Base-by-base conservation (phyloP, 345 rosid genomes). In the Populus alba region DNA sequence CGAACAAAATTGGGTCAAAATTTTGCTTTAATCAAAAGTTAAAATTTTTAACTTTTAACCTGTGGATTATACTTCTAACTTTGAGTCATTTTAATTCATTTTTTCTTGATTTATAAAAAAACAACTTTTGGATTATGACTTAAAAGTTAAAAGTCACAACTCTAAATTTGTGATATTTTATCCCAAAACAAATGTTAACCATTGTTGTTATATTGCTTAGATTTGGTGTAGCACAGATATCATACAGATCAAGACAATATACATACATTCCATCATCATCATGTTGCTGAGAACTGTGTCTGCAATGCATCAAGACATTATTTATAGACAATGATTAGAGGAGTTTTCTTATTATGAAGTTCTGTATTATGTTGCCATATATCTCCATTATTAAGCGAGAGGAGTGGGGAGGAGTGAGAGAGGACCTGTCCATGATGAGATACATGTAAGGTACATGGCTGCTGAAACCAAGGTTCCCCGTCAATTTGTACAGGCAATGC, bases 391-490 rank as follows among this genome's bases (percentile, higher is more conserved):
- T 20, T 27, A 39, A 43, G 70, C 17, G 45, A 8, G 66, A 73
- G 71, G 73, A 62, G 71, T 83, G 79, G 68, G 72, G 80, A 70
- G 82, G 76, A 82, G 83, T 66, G 71, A 84, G 69, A 73, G 73
- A 65, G 66, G 37, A 95, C 99, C 99, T 92, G 98, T 77, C 99
- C 92, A 77, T 96, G 97, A 85, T 96, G 99, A 2, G 97, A 87
- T 82, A 94, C 91, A 74, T 78, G 79, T 78, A 96, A 71, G 23
- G 95, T 89, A 80, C 99, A 94, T 0, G 94, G 94, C 45, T 91
- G 86, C 86, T 96, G 98, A 84, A 27, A 86, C 99, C 99, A 96
- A 70, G 98, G 99, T 71, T 96, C 99, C 66, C 99, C 97, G 83
- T 96, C 98, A 29, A 96, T 89, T 81, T 96, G 98, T 79, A 96